Evolutionary conservation across 768 basidiomycete genomes (phyloP).

Genomic region (Leccinum disarticulatum): DNA sequence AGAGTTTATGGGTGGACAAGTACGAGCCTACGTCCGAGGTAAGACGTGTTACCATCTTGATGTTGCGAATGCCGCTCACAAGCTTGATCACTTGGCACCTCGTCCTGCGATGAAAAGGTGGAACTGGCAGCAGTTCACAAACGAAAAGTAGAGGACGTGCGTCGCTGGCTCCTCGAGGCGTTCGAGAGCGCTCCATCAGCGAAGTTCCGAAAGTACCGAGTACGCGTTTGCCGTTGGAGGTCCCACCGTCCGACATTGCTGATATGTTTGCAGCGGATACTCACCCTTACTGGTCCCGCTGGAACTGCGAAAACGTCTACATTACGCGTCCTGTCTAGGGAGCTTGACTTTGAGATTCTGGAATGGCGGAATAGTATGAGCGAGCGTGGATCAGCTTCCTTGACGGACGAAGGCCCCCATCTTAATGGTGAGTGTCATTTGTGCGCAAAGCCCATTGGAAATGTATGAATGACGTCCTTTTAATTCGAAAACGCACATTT

Average conservation of each 20-base stretch:
- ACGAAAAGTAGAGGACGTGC: constrained; percentile 75
- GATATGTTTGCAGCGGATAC: constrained; percentile 57
- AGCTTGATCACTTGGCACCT: neutral
- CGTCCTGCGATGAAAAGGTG: constrained; percentile 39
- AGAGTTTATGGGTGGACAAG: constrained; percentile 59
- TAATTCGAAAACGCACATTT: neutral
- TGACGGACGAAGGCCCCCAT: constrained; percentile 19
- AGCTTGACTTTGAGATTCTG: constrained; percentile 75
- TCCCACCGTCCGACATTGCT: neutral
- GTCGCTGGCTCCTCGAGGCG: constrained; percentile 72
- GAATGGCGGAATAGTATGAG: constrained; percentile 81
- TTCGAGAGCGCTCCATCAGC: constrained; percentile 65
- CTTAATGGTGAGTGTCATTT: constrained; percentile 9
- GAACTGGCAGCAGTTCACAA: constrained; percentile 74
- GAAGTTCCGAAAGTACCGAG: constrained; percentile 71
- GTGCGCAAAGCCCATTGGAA: neutral
- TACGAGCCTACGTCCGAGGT: constrained; percentile 64
- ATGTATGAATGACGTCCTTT: neutral
- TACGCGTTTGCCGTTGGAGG: constrained; percentile 35
- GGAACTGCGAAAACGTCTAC: constrained; percentile 92
- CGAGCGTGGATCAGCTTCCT: constrained; percentile 38
- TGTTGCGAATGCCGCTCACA: neutral
- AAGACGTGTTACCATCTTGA: constrained; percentile 10
- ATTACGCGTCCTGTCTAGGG: constrained; percentile 67
- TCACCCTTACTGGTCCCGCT: constrained; percentile 84